Conservation (phyloP, 305 asterid species). For the Fraxinus angustifolia region DNA sequence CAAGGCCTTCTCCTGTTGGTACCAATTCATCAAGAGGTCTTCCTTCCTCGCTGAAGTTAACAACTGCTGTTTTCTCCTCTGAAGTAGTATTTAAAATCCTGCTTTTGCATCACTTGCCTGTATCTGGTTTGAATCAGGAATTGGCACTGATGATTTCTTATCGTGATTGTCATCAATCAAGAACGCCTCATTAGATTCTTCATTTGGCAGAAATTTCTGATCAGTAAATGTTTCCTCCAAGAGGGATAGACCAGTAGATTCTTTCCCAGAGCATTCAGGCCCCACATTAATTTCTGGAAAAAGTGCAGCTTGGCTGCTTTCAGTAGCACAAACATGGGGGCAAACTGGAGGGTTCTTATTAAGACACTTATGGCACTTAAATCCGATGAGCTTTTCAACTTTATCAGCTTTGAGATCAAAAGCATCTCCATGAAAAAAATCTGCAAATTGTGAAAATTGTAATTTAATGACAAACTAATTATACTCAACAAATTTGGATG, state of each 20-base stretch:
- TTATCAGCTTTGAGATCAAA: conserved; percentile 57
- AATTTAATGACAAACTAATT: conserved; percentile 26
- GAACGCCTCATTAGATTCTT: conserved; percentile 26
- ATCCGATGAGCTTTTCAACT: conserved; percentile 61
- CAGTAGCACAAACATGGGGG: conserved; percentile 47
- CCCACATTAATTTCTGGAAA: conserved; percentile 26
- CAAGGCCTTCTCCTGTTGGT: conserved; percentile 17
- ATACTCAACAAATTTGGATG: conserved; percentile 16
- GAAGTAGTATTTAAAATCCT: conserved; percentile 8
- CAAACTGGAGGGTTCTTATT: conserved; percentile 58
- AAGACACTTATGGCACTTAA: conserved; percentile 78
- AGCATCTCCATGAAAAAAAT: conserved; percentile 93
- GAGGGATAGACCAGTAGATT: conserved; percentile 26
- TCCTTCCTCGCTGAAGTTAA: conserved; percentile 12
- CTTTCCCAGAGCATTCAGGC: conserved; percentile 33
- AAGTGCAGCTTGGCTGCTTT: conserved; percentile 31
- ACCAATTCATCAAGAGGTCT: conserved; percentile 21
- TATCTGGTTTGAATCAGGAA: conserved; percentile 23
- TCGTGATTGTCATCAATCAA: conserved; percentile 28
- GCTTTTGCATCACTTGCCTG: conserved; percentile 2
- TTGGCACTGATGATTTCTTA: conserved; percentile 33
- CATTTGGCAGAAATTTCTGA: conserved; percentile 29
- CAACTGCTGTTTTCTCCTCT: conserved; percentile 17
- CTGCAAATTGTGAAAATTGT: conserved; percentile 42
- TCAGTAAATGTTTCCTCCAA: conserved; percentile 23